Percentiles rank a stretch among this genome's conserved stretches.
Evolutionary conservation across 257 asterid genomes (phyloP).

Genomic region (Oldenlandia corymbosa): DNA sequence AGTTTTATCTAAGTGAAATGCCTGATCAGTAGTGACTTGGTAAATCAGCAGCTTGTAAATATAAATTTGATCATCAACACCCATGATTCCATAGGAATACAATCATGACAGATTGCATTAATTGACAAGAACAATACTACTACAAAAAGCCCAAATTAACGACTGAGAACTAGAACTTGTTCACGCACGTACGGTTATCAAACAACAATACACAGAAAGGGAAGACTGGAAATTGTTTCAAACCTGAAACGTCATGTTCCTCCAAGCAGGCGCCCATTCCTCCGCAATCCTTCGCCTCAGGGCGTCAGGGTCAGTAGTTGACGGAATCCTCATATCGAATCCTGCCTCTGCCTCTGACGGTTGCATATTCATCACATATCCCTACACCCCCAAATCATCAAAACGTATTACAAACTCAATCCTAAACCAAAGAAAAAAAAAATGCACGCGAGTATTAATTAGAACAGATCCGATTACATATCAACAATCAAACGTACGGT

Average conservation of each 20-base stretch:
- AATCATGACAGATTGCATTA: too few species aligned
- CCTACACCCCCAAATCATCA: constrained; percentile 42
- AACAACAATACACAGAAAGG: too few species aligned
- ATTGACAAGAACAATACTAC: too few species aligned
- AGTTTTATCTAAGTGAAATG: too few species aligned
- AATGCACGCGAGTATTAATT: not conserved
- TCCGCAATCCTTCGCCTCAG: constrained; percentile 63
- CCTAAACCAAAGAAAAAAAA: not conserved
- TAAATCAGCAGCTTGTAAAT: too few species aligned
- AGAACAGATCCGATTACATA: not conserved
- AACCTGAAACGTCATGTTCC: constrained; percentile 81
- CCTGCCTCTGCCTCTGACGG: constrained; percentile 97
- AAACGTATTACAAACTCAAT: not conserved
- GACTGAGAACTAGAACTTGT: too few species aligned
- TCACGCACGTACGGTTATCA: too few species aligned
- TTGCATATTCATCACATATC: constrained; percentile 89
- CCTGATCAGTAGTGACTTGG: too few species aligned
- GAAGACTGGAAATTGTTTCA: too few species aligned
- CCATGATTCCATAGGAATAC: too few species aligned
- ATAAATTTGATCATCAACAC: too few species aligned
- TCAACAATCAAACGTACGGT: constrained; percentile 33
- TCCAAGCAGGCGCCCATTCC: constrained; percentile 95
- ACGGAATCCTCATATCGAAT: constrained; percentile 78
- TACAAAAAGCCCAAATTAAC: too few species aligned
- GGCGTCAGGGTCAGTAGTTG: constrained; percentile 60